Percentiles rank a stretch among this genome's conserved stretches.
These are phyloP conservation scores for Dothiorella sarmentorum DNA, from an alignment of 2,329 filamentous ascomycete species.

Conservation along the genomic window DNA sequence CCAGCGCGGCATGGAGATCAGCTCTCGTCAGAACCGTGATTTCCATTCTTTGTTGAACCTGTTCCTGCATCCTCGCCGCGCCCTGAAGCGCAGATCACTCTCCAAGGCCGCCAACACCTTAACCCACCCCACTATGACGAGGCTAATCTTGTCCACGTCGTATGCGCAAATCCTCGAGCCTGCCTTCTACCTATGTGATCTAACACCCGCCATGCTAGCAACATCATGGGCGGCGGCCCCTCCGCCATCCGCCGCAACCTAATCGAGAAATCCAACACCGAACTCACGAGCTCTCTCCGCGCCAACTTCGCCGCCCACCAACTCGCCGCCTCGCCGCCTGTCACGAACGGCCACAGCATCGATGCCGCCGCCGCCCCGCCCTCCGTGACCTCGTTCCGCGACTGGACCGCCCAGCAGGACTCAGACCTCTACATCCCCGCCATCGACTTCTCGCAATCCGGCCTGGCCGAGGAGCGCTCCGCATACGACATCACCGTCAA, in stretches of 20 bases:
- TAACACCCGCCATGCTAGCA: constrained; percentile 61
- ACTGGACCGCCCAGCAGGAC: constrained; percentile 63
- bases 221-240: constrained; percentile 80
- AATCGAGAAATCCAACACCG: constrained; percentile 82
- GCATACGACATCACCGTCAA: constrained; percentile 96
- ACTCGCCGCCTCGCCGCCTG: constrained; percentile 49
- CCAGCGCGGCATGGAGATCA: constrained; percentile 16
- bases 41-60: constrained; percentile 19
- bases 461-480: constrained; percentile 73
- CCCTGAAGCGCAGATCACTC: background rate
- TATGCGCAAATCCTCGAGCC: constrained; percentile 46
- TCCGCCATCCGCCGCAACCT: constrained; percentile 78
- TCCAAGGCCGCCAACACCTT: background rate
- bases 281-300: constrained; percentile 83
- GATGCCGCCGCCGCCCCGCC: constrained; percentile 27
- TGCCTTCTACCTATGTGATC: constrained; percentile 22
- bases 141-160: constrained; percentile 83
- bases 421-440: constrained; percentile 69
- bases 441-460: constrained; percentile 67
- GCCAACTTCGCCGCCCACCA: constrained; percentile 77
- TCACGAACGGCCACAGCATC: constrained; percentile 19
- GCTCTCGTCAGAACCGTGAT: constrained; percentile 21
- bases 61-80: background rate
- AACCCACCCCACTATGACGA: constrained; percentile 43
- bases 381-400: constrained; percentile 38